Percentiles rank a stretch among this genome's conserved stretches.
Evolutionary conservation across 306 rosid genomes (phyloP).

Genomic region (Citrullus amarus): DNA sequence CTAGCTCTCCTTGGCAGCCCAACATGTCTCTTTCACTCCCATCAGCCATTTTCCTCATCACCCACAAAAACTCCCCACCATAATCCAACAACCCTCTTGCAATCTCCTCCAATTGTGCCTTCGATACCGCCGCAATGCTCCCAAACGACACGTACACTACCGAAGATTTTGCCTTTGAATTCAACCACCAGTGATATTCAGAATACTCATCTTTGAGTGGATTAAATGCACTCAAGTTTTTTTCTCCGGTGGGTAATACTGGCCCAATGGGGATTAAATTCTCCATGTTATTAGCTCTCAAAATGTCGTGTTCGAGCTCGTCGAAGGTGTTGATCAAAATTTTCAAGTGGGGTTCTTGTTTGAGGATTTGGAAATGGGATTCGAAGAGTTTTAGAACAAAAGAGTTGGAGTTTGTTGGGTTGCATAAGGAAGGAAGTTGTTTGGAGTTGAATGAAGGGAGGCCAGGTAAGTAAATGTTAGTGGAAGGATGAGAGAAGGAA

Average conservation of each 20-base stretch:
- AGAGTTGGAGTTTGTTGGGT: neutral
- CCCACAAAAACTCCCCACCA: slow-evolving; percentile 24
- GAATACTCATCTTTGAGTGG: too few relatives aligned
- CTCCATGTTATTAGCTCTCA: slow-evolving; percentile 8
- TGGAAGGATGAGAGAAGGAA: neutral
- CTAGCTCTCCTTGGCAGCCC: slow-evolving; percentile 12
- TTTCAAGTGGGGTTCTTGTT: slow-evolving; percentile 4
- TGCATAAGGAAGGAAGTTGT: neutral
- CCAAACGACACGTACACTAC: slow-evolving; percentile 14
- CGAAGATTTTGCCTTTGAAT: neutral
- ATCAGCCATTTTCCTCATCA: neutral
- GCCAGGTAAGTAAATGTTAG: neutral
- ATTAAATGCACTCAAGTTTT: too few relatives aligned
- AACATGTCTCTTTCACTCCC: neutral
- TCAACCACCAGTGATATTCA: neutral
- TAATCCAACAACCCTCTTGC: slow-evolving; percentile 35
- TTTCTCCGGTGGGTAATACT: neutral
- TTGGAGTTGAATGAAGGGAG: neutral
- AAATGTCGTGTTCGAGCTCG: slow-evolving; percentile 24
- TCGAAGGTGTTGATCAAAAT: slow-evolving; percentile 32
- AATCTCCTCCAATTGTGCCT: slow-evolving; percentile 46
- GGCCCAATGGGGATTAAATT: slow-evolving; percentile 11
- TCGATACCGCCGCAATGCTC: neutral
- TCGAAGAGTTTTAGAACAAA: neutral
- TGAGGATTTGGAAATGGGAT: slow-evolving; percentile 13